Evolutionary conservation across 2,329 filamentous ascomycete species (phyloP), one percentile per base, ranked within the genome.

Genomic region (Seiridium cupressi): DNA sequence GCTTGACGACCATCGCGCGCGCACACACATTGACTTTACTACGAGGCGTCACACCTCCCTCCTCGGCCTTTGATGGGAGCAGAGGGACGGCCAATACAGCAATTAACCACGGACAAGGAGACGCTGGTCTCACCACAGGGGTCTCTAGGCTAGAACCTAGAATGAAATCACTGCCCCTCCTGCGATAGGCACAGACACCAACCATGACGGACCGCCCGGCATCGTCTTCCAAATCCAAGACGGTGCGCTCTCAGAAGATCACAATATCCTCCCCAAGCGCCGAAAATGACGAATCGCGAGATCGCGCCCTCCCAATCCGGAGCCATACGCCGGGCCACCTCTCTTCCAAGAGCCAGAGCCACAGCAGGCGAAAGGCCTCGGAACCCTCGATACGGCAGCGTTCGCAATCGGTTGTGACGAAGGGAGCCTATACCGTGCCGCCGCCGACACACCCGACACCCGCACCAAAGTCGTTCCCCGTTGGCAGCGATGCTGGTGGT

Each of bases 301-400:
- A 76, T 62, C 73, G 69, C 59, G 68, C 68, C 18, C 68, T 70
- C 58, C 72, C 62, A 73, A 79, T 79, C 35, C 80, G 85, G 65
- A 87, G 81, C 68, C 85, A 88, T 70, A 88, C 85, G 1, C 85
- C 85, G 1, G 84, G 85, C 60, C 84, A 87, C 66, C 78, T 88
- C 46, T 75, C 86, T 10, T 81, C 82, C 64, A 87, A 83, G 74
- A 85, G 82, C 73, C 80, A 82, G 53, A 63, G 65, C 34, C 55
- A 66, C 9, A 78, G 76, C 61, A 78, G 79, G 60, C 77, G 79
- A 56, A 84, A 81, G 64, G 72, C 80, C 35, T 80, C 83, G 34
- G 83, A 86, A 58, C 73, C 82, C 44, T 74, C 82, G 51, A 77
- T 84, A 60, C 81, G 84, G 34, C 80, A 84, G 63, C 81, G 84